Base-by-base conservation (phyloP, 2,329 filamentous ascomycete genomes). In the Pseudogymnoascus sp. region DNA sequence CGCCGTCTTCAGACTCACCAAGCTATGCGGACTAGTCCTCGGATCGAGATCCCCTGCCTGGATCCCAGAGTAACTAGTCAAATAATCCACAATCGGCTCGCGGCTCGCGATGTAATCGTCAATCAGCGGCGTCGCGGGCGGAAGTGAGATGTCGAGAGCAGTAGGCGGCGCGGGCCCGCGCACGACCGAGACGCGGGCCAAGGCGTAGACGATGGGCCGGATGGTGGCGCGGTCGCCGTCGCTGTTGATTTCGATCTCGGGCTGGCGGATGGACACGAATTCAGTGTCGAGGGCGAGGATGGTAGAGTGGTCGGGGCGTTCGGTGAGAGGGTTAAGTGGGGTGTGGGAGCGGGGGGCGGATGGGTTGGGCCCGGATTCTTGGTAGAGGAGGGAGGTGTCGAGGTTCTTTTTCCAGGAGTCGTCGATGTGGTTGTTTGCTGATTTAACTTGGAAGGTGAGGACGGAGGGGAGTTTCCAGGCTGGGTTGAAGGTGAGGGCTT, bases 61-160 rank as follows among this genome's bases (percentile, higher is more conserved):
- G 66, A 99, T 95, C 39, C 94, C 94, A 0, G 92, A 97, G 76
- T 90, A 97, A 45, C 88, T 86, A 0, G 95, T 99, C 35, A 99
- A 79, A 70, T 97, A 96, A 74, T 99, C 94, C 61, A 97, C 89
- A 21, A 99, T 90, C 0, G 88, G 86, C 70, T 97, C 94, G 62
- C 86, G 86, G 67, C 95, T 92, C 30, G 85, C 85, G 63, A 99
- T 96, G 72, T 99, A 99, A 74, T 99, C 94, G 70, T 99, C 94
- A 64, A 99, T 95, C 69, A 97, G 97, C 0, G 94, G 90, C 0
- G 86, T 73, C 0, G 91, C 91, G 71, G 95, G 90, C 37, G 87
- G 76, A 64, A 86, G 80, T 18, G 91, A 92, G 58, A 82, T 76
- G 0, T 72, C 75, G 21, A 59, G 45, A 13, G 58, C 23, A 5